phyloP scores from a whole-genome alignment of 2,329 filamentous ascomycete genomes.

The Xylaria sp. region DNA sequence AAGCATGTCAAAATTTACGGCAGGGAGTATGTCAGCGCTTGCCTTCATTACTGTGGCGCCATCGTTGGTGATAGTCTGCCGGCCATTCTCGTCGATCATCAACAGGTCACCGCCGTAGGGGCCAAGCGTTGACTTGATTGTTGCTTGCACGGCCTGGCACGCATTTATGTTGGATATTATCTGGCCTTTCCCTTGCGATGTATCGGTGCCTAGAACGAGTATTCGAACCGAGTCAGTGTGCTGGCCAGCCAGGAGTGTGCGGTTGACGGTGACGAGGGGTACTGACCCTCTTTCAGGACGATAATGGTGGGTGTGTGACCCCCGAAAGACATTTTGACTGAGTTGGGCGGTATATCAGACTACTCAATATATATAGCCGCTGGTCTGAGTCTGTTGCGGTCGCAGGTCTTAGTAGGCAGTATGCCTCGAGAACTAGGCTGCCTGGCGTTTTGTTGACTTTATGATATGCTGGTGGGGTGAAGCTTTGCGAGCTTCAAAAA shows the following conservation, averaged over 20 bases:
- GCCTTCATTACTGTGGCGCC: constrained; percentile 99
- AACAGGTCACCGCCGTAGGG: constrained; percentile 97
- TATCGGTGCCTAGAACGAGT: constrained; percentile 80
- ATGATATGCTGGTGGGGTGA: constrained; percentile 41
- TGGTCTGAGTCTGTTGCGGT: constrained; percentile 13
- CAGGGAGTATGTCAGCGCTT: constrained; percentile 41
- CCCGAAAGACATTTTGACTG: constrained; percentile 87
- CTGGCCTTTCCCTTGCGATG: constrained; percentile 96
- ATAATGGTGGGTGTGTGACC: constrained; percentile 98
- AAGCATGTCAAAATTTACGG: constrained; percentile 27
- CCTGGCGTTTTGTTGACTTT: constrained; percentile 40
- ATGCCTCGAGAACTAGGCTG: constrained; percentile 21
- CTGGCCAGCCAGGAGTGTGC: neutral
- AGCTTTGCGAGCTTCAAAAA: constrained; percentile 62
- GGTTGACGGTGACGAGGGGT: constrained; percentile 45
- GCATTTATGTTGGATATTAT: constrained; percentile 99
- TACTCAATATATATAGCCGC: neutral
- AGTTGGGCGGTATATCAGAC: constrained; percentile 13
- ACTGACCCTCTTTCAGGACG: constrained; percentile 94
- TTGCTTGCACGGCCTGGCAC: constrained; percentile 93
- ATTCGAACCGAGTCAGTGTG: constrained; percentile 38
- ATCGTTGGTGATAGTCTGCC: constrained; percentile 98
- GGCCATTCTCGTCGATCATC: constrained; percentile 94
- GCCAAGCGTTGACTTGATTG: constrained; percentile 94
- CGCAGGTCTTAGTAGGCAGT: neutral